A percentile compares a stretch with the other conserved stretches of the same genome.
phyloP scores from a whole-genome alignment of 768 basidiomycete genomes.

The Lactarius hatsudake region DNA sequence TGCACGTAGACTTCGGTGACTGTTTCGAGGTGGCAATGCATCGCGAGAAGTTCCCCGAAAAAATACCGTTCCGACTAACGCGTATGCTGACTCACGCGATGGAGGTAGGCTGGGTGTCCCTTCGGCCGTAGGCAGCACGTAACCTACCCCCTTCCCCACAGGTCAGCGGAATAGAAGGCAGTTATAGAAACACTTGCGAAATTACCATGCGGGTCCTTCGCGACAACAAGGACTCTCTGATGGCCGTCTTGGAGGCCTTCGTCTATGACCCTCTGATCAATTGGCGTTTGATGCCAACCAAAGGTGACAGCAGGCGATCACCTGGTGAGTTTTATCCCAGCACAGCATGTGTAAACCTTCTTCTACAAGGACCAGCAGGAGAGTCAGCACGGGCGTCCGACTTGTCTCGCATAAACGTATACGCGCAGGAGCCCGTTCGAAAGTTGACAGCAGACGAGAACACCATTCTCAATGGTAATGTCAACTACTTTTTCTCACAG shows the following conservation, averaged over 20 bases:
- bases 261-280: constrained; percentile 98
- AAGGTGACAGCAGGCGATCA: constrained; percentile 65
- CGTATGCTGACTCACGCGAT: constrained; percentile 99
- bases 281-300: constrained; percentile 89
- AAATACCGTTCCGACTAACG: constrained; percentile 96
- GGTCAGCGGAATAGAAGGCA: constrained; percentile 98
- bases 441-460: constrained; percentile 90
- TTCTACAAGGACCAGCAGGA: constrained; percentile 37
- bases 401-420: constrained; percentile 61
- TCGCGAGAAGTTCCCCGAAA: constrained; percentile 98
- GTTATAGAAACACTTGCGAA: constrained; percentile 93
- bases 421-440: constrained; percentile 77
- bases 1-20: constrained; percentile 97
- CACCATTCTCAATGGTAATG: constrained; percentile 84
- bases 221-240: constrained; percentile 96
- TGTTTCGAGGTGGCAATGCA: constrained; percentile 99
- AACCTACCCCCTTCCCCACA: constrained; percentile 35
- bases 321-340: constrained; percentile 48
- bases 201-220: constrained; percentile 97
- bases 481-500: neutral
- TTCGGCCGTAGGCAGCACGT: neutral
- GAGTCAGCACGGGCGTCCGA: constrained; percentile 59
- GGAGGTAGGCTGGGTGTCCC: constrained; percentile 63
- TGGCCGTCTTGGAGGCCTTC: constrained; percentile 98
- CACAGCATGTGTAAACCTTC: constrained; percentile 4